Evolutionary conservation across 768 basidiomycete genomes (phyloP).

Genomic region (Zangia roseola): DNA sequence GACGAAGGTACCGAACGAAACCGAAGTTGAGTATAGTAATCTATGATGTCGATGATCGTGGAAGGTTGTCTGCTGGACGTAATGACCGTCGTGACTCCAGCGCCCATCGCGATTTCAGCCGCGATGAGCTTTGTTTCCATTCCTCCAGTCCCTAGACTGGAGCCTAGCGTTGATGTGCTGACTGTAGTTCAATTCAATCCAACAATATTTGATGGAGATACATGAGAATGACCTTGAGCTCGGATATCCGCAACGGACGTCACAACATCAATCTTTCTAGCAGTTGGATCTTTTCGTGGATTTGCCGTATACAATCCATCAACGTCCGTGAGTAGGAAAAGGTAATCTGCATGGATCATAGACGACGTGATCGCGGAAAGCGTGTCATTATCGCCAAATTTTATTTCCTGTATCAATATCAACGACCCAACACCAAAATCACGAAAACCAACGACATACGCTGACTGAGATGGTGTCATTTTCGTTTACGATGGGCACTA

Average conservation of each 20-base stretch:
- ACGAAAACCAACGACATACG: constrained; percentile 47
- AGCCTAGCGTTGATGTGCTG: constrained; percentile 89
- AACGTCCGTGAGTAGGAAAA: constrained; percentile 95
- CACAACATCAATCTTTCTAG: constrained; percentile 79
- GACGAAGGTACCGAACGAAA: constrained; percentile 37
- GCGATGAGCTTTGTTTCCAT: constrained; percentile 99
- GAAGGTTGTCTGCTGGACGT: constrained; percentile 78
- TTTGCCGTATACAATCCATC: constrained; percentile 95
- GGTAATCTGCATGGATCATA: constrained; percentile 97
- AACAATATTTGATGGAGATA: neutral
- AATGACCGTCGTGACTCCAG: constrained; percentile 91
- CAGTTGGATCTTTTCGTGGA: constrained; percentile 84
- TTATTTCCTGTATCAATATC: constrained; percentile 77
- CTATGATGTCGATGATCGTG: constrained; percentile 77
- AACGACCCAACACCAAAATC: neutral
- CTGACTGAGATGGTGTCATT: constrained; percentile 98
- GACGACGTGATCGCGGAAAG: constrained; percentile 95
- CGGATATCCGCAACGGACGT: constrained; percentile 81
- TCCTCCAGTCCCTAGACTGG: constrained; percentile 92
- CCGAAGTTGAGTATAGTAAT: constrained; percentile 58
- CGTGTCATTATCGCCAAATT: constrained; percentile 99
- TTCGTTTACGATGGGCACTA: constrained; percentile 98
- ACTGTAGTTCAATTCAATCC: constrained; percentile 45
- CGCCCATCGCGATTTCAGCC: constrained; percentile 94
- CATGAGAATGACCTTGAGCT: constrained; percentile 56